Base-by-base conservation (phyloP, 2,329 filamentous ascomycete species). In the Diplodia seriata region DNA sequence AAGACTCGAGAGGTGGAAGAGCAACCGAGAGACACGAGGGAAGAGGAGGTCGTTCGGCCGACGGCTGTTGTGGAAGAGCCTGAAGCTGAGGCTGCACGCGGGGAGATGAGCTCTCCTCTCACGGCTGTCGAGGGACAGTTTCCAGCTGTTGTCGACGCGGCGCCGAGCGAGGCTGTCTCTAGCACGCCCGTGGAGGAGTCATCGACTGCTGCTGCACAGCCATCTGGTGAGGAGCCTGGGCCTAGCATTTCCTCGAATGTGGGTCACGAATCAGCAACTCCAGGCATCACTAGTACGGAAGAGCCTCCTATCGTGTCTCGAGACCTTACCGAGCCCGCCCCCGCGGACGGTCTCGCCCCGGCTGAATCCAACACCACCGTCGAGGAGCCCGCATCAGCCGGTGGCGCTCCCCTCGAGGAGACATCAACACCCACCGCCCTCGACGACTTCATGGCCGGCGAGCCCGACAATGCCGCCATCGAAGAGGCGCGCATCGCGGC, bases 381-480 rank as follows among this genome's bases (percentile, higher is more conserved):
- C 7, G 36, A 53, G 12, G 53, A 66, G 63, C 23, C 54, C 18
- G 62, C 2, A 11, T 29, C 31, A 18, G 43, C 49, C 15, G 23
- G 8, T 4, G n/a, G 20, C 11, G 20, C 36, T 8, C 14, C 50
- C 29, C 4, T 33, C 20, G 47, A 15, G 12, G 29, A 54, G 15
- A 14, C 15, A 9, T 26, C 31, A 8, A 55, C 23, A 43, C 20
- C 51, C 49, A 67, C 23, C 26, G n/a, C 73, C 74, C 4, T 65
- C 51, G 49, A 55, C 50, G 73, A 75, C 51, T 71, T 74, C 31
- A 71, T 75, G 72, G 70, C 69, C 29, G 73, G 73, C n/a, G 70
- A 74, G 11, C 70, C 70, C 40, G 71, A 74, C 26, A 47, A 72
- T 47, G 72, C 74, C 2, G 12, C 31, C 8, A 31, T 65, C 33